Evolutionary conservation across 352 stramenopile species (phyloP).

Genomic region (Globisporangium emineosum): DNA sequence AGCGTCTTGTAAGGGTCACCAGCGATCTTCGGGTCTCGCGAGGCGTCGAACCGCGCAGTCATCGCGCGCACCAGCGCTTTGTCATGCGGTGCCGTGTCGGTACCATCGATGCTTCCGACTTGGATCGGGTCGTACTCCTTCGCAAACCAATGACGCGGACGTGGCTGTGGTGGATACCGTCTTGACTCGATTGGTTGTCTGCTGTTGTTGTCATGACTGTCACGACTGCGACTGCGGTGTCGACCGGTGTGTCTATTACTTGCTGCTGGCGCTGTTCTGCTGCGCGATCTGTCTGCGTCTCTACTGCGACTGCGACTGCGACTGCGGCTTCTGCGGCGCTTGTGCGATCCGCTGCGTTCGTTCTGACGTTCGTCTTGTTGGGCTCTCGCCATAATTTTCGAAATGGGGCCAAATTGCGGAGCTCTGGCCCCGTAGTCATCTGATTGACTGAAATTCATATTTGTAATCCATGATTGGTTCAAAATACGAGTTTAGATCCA

Average conservation of each 20-base stretch:
- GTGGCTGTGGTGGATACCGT: neutral
- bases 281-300: neutral
- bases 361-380: neutral
- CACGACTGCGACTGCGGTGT: constrained; percentile 7
- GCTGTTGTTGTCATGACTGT: neutral
- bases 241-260: neutral
- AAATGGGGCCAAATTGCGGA: neutral
- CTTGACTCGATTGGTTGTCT: neutral
- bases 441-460: constrained; percentile 4
- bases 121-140: constrained; percentile 63
- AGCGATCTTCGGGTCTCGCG: constrained; percentile 55
- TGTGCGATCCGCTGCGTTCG: neutral
- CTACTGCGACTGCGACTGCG: too few relatives aligned
- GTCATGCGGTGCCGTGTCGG: constrained; percentile 57
- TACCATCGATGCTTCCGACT: constrained; percentile 72
- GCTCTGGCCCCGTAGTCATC: neutral
- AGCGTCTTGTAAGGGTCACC: constrained; percentile 64
- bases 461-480: neutral
- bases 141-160: constrained; percentile 52
- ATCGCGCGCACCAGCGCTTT: constrained; percentile 54
- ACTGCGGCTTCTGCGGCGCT: constrained; percentile 12
- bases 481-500: neutral
- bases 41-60: constrained; percentile 46
- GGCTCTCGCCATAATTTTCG: constrained; percentile 3
- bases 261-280: neutral